Evolutionary conservation across 805 yeast species (phyloP).

Genomic region (Barnettozyma sp.): DNA sequence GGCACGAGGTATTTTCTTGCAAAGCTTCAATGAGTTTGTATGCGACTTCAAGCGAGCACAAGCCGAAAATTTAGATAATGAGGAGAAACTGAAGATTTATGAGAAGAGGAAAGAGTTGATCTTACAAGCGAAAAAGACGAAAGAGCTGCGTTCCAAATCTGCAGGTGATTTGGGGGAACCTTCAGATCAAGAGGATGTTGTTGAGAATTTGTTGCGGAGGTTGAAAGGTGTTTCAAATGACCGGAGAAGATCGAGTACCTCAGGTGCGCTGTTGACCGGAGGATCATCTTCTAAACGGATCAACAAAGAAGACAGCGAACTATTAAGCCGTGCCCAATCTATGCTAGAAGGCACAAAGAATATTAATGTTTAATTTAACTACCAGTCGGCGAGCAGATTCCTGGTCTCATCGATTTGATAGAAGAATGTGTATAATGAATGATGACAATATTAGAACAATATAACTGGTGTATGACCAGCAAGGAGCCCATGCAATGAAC

Average conservation of each 20-base stretch:
- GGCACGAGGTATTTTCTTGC: conserved; percentile 53
- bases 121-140: conserved; percentile 13
- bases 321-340: conserved; percentile 22
- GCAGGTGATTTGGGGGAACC: conserved; percentile 28
- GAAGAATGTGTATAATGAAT: too few species aligned
- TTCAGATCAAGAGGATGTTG: conserved; percentile 42
- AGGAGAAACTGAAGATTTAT: conserved; percentile 60
- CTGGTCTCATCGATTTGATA: too few species aligned
- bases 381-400: too few species aligned
- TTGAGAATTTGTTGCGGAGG: conserved; percentile 83
- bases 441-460: too few species aligned
- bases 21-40: conserved; percentile 53
- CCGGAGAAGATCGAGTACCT: conserved; percentile 20
- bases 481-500: too few species aligned
- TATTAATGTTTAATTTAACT: conserved; percentile 9
- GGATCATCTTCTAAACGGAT: conserved; percentile 7
- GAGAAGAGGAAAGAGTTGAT: conserved; percentile 58
- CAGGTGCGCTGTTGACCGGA: conserved; percentile 6
- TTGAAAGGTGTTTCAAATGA: conserved; percentile 56
- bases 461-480: too few species aligned
- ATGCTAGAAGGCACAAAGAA: conserved; percentile 24
- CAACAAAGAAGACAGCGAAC: conserved; percentile 12
- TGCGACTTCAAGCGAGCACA: conserved; percentile 59
- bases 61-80: conserved; percentile 55
- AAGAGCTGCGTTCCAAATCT: conserved; percentile 17